Percentiles rank a stretch among this genome's conserved stretches.
Conservation (phyloP, 164 flowering plant species). For the Umbellularia californica region DNA sequence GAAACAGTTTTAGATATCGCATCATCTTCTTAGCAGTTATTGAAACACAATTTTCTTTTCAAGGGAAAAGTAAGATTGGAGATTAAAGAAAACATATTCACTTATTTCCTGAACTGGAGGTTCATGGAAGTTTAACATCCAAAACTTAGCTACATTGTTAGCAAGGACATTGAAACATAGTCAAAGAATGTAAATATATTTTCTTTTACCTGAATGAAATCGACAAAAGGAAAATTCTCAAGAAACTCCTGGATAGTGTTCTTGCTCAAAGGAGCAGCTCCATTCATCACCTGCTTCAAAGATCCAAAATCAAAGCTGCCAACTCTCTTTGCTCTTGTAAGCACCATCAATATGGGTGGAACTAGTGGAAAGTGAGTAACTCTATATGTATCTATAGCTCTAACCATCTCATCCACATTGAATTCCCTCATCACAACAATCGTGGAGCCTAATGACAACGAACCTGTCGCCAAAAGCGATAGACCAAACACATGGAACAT, state of each 20-base stretch:
- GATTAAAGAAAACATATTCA: too few species aligned
- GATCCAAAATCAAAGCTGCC: slow-evolving; percentile 27
- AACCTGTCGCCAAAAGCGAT: slow-evolving; percentile 50
- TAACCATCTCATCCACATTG: slow-evolving; percentile 39
- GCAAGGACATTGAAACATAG: too few species aligned
- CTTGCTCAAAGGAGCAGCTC: slow-evolving; percentile 61
- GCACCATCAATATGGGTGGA: slow-evolving; percentile 57
- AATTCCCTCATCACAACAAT: slow-evolving; percentile 72
- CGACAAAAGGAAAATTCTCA: slow-evolving; percentile 49
- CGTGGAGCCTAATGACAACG: slow-evolving; percentile 54
- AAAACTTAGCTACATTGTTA: too few species aligned
- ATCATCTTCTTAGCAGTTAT: too few species aligned
- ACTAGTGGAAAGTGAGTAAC: slow-evolving; percentile 71
- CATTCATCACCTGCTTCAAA: slow-evolving; percentile 70
- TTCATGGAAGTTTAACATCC: too few species aligned
- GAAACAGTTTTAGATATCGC: too few species aligned
- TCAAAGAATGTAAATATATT: not conserved
- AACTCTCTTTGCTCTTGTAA: slow-evolving; percentile 34
- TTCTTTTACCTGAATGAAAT: slow-evolving; percentile 68
- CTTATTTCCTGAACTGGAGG: too few species aligned
- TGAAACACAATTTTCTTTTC: too few species aligned
- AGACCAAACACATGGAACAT: slow-evolving; percentile 87
- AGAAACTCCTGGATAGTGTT: slow-evolving; percentile 51
- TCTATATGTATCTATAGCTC: slow-evolving; percentile 40
- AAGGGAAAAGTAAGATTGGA: too few species aligned